phyloP scores from a whole-genome alignment of 306 rosid species.

The Citrullus amarus region DNA sequence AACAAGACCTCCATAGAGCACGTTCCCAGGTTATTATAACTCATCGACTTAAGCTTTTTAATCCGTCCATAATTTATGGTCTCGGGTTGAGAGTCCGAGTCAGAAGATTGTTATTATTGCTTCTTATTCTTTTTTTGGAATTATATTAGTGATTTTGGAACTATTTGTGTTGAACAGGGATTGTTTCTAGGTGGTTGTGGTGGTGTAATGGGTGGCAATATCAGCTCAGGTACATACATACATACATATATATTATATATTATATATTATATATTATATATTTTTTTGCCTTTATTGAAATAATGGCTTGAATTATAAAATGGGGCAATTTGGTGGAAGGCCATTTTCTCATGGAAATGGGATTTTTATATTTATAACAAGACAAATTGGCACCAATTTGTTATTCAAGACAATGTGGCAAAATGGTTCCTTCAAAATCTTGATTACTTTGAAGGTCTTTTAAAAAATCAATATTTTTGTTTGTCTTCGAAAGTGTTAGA shows the following conservation, averaged over 20 bases:
- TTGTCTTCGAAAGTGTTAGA: no score
- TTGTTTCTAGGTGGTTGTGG: slow-evolving; percentile 49
- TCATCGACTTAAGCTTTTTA: not conserved
- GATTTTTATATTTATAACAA: not conserved
- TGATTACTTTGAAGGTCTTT: not conserved
- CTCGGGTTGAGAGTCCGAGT: no score
- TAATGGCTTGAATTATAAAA: not conserved
- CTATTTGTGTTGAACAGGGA: slow-evolving; percentile 33
- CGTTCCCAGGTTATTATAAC: slow-evolving; percentile 58
- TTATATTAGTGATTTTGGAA: not conserved
- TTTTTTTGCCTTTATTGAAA: not conserved
- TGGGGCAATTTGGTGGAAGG: not conserved
- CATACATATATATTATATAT: no score
- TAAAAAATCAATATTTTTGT: no score
- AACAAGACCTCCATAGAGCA: slow-evolving; percentile 82
- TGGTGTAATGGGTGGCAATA: slow-evolving; percentile 47
- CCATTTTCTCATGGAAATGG: not conserved
- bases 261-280: not conserved
- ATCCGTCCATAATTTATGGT: no score
- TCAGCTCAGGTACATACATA: slow-evolving; percentile 51
- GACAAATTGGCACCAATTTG: not conserved
- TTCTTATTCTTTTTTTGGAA: not conserved
- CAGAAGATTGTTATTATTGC: not conserved
- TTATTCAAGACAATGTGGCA: not conserved
- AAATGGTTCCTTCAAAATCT: not conserved